phyloP scores from a whole-genome alignment of 139 green algal genomes.

The Chlamydomonas incerta region DNA sequence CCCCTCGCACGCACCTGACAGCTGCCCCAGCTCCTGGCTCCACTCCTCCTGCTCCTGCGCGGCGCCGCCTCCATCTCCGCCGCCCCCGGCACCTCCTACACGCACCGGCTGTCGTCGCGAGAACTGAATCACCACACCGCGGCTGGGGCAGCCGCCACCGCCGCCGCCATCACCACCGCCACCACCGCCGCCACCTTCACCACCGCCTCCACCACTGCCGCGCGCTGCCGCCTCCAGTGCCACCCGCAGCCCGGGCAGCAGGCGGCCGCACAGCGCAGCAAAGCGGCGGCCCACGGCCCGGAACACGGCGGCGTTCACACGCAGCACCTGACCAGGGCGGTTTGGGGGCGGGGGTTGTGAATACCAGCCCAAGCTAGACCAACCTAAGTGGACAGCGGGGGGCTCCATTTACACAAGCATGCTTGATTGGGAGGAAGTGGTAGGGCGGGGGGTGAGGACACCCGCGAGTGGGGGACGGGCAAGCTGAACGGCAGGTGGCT shows the following conservation, averaged over 20 bases:
- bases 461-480: too few relatives aligned
- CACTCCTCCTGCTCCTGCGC: not conserved
- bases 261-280: constrained; percentile 23
- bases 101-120: not conserved
- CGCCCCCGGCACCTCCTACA: not conserved
- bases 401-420: too few relatives aligned
- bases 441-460: too few relatives aligned
- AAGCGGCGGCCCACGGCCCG: constrained; percentile 43
- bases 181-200: not conserved
- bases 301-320: constrained; percentile 43
- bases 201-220: not conserved
- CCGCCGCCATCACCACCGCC: not conserved
- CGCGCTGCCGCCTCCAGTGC: not conserved
- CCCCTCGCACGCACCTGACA: constrained; percentile 60
- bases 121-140: constrained; percentile 28
- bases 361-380: too few relatives aligned
- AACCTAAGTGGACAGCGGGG: too few relatives aligned
- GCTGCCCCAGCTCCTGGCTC: constrained; percentile 45
- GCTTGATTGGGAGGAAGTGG: too few relatives aligned
- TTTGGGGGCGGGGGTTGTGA: not conserved
- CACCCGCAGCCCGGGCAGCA: constrained; percentile 52
- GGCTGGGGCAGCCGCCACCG: not conserved
- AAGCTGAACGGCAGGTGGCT: too few relatives aligned
- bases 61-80: not conserved
- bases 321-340: not conserved